phyloP scores from a whole-genome alignment of 1,284 basidiomycete species.

The Afroboletus lepidellus region DNA sequence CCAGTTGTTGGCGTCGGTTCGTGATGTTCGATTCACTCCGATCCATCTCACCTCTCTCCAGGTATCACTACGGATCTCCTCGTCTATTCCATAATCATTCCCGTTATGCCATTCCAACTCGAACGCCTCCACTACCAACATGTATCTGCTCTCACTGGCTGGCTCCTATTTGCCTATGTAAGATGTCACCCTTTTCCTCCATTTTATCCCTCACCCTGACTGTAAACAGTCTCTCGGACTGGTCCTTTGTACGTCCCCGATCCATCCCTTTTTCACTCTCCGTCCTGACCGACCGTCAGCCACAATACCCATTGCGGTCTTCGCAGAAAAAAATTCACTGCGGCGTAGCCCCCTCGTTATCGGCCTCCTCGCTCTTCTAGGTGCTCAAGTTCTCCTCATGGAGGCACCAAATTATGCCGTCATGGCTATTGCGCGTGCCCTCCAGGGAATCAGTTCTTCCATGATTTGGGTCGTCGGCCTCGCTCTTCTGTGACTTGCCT shows the following conservation, averaged over 20 bases:
- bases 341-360: slow-evolving; percentile 58
- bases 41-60: slow-evolving; percentile 26
- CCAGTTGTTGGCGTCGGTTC: slow-evolving; percentile 39
- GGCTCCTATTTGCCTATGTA: slow-evolving; percentile 65
- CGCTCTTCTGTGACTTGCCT: slow-evolving; percentile 56
- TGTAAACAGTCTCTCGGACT: slow-evolving; percentile 45
- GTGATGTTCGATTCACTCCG: not conserved
- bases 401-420: slow-evolving; percentile 67
- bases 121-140: slow-evolving; percentile 50
- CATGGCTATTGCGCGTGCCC: slow-evolving; percentile 68
- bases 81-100: slow-evolving; percentile 69
- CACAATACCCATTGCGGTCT: slow-evolving; percentile 67
- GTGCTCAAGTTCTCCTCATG: slow-evolving; percentile 72
- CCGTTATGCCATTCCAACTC: slow-evolving; percentile 74
- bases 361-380: slow-evolving; percentile 57
- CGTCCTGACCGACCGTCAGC: slow-evolving; percentile 38
- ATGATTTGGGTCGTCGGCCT: slow-evolving; percentile 77
- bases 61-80: slow-evolving; percentile 64
- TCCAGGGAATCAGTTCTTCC: slow-evolving; percentile 73
- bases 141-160: slow-evolving; percentile 62
- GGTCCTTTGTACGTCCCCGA: slow-evolving; percentile 44
- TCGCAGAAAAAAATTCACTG: slow-evolving; percentile 60
- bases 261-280: not conserved
- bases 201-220: not conserved
- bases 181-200: slow-evolving; percentile 20